Base-by-base conservation (phyloP, 2,329 filamentous ascomycete genomes). In the Xylaria sp. region DNA sequence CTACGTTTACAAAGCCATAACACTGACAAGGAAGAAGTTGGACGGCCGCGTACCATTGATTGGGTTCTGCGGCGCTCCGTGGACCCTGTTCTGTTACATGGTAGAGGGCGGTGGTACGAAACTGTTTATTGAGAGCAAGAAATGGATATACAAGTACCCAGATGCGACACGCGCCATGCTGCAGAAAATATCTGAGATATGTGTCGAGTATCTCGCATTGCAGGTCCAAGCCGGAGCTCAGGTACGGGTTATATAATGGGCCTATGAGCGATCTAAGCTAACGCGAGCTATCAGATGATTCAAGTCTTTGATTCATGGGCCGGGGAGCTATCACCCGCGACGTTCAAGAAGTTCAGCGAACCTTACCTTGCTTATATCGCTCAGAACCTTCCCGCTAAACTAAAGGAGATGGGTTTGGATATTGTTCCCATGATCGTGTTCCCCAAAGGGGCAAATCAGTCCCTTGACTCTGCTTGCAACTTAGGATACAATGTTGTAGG, bases 301-400 rank as follows among this genome's bases (percentile, higher is more conserved):
- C 96, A 98, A 86, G 93, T 99, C 13, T 99, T 99, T 78, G 96
- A 99, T 79, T 98, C 95, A 0, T 99, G 96, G 95, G 96, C 96
- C 1, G 94, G 94, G 50, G 96, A 99, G 82, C 86, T 99, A 54
- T 94, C 92, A 9, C 95, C 96, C 1, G 82, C 88, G 6, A 89
- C 92, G 0, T 99, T 98, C 84, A 91, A 91, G 77, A 85, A 91
- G 65, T 97, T 98, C 80, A 91, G 93, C 1, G 88, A 96, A 73
- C 96, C 96, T 0, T 97, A 95, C 78, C 86, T 99, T 62, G 87
- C 88, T 51, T 90, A 94, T 78, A 98, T 99, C 74, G 90, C 94
- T 12, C 85, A 91, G 73, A 88, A 94, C 73, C 86, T 99, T 3
- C 95, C 95, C 1, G 85, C 84, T 74, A 90, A 89, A 69, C 83